Evolutionary conservation across 768 basidiomycete species (phyloP).

Genomic region (Lactarius pseudohatsudake): DNA sequence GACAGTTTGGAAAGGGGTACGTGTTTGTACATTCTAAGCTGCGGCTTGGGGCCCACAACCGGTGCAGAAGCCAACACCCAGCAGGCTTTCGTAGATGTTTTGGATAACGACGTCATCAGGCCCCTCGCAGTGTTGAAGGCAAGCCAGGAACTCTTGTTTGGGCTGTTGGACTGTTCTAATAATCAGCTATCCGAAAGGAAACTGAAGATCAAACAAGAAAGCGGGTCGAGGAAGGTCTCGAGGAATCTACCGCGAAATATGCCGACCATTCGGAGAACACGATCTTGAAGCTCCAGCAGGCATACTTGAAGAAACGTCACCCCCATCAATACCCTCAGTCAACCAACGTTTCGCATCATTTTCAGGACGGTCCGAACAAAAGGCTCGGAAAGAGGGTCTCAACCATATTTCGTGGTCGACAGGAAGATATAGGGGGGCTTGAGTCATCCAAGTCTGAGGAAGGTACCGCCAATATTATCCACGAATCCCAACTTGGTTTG

Average conservation of each 20-base stretch:
- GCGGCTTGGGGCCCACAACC: background rate
- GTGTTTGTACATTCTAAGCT: background rate
- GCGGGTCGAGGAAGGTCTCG: background rate
- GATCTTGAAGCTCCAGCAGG: background rate
- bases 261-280: background rate
- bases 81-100: background rate
- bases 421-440: background rate
- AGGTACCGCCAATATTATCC: background rate
- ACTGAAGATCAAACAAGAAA: background rate
- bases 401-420: background rate
- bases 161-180: background rate
- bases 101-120: background rate
- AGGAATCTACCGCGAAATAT: background rate
- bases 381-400: background rate
- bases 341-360: background rate
- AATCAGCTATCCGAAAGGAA: background rate
- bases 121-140: background rate
- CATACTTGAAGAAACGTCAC: background rate
- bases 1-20: background rate
- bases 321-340: background rate
- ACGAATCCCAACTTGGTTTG: background rate
- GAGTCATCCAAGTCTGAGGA: background rate
- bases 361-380: background rate
- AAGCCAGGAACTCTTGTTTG: background rate
- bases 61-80: background rate